Evolutionary conservation across 352 stramenopile genomes (phyloP), one percentile per base, ranked within the genome.

Genomic region (Aphanomyces stellatus): DNA sequence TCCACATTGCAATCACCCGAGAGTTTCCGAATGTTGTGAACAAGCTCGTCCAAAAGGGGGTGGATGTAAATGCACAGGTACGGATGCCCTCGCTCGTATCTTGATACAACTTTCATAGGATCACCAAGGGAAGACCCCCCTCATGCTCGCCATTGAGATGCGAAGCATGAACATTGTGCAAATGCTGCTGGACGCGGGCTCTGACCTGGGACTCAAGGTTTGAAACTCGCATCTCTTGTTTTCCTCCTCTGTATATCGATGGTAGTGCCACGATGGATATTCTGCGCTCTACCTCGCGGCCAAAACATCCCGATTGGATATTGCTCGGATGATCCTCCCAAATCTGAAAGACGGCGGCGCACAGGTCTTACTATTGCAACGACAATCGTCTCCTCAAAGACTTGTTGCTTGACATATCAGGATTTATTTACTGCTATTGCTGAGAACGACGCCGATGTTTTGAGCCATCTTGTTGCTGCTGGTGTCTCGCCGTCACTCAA

Each of bases 221-320:
- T n/a, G n/a, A n/a, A 55, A 13, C 11, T 8, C 15, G 2, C 22
- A 19, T 64, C 22, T 10, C 19, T 64, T 4, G 0, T 27, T 64
- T 53, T n/a, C 22, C 0, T 24, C 24, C 17, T 64, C 1, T 55
- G 4, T 25, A n/a, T 25, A 25, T 25, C 4, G n/a, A 17, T 28
- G 10, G 46, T 66, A 66, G 59, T 42, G 30, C 15, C 3, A 7
- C n/a, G 46, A 56, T 15, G 59, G 59, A 15, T 43, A 66, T 30
- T 43, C 59, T 56, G 59, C 59, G 7, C 28, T 66, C n/a, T 53
- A 53, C 27, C 11, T 66, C 34, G 59, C 59, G 11, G 59, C 59
- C 13, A 13, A 37, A 43, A 25, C n/a, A 4, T 10, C 49, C 5
- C 35, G 42, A 17, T 11, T 25, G 4, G 25, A 31, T 35, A 35